Conservation (phyloP, 2,329 filamentous ascomycete species). For the Pestalotiopsis sp. region DNA sequence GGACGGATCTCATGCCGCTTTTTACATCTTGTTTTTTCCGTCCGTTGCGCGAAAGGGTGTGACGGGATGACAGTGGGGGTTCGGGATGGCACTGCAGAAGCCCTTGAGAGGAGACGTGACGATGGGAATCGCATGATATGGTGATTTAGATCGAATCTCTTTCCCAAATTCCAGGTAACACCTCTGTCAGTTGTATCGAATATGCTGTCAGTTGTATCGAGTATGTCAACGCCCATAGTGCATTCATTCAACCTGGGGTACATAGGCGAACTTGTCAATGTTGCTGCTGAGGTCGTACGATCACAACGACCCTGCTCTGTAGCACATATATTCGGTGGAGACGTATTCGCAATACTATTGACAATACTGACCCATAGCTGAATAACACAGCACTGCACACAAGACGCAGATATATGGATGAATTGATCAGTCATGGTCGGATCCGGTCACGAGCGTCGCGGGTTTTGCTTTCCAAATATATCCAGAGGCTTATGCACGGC, state of each 20-base stretch:
- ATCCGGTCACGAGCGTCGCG: neutral
- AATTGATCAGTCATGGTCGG: neutral
- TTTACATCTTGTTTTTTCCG: neutral
- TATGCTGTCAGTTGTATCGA: neutral
- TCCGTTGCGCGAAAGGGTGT: neutral
- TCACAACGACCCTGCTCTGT: neutral
- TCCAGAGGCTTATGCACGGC: neutral
- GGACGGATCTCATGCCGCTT: constrained; percentile 5
- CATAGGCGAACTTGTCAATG: neutral
- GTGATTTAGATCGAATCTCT: no score
- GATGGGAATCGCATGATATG: no score
- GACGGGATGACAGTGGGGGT: neutral
- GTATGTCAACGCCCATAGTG: neutral
- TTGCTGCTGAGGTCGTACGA: neutral
- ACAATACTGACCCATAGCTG: neutral
- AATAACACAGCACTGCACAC: neutral
- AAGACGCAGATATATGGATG: neutral
- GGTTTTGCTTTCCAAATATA: neutral
- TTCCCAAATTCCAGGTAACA: no score
- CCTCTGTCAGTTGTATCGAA: no score
- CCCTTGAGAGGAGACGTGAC: no score
- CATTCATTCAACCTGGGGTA: neutral
- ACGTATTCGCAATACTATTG: neutral
- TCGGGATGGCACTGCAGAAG: neutral
- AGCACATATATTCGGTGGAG: neutral